Base-by-base conservation (phyloP, 441 rosid genomes). In the Gossypium schwendimanii region DNA sequence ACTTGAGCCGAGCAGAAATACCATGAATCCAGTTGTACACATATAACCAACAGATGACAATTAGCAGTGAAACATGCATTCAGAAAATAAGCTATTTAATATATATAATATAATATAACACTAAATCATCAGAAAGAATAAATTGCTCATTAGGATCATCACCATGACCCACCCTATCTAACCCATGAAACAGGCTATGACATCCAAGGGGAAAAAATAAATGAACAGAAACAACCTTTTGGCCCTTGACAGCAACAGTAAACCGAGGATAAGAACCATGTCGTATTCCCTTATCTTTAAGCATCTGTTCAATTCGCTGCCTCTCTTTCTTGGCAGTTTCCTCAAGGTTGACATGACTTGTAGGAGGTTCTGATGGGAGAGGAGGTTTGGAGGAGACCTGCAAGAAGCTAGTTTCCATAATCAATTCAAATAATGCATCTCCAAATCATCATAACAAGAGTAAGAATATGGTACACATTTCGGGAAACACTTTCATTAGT, bases 171-270 rank as follows among this genome's bases (percentile, higher is more conserved):
- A 8, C 54, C 15, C 54, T n/a, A 9, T 21, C 33, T 44, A 21
- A 14, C 12, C 20, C 54, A 44, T 1, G 10, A 45, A 4, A 6
- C 12, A 45, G 55, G 2, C 10, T 8, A 55, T 24, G 18, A 1
- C 33, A n/a, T 12, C 39, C 23, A 15, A 59, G n/a, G 1, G 54
- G 36, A 26, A 12, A 10, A 5, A 73, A 24, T 5, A 28, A 57
- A 53, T 7, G 63, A 7, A 60, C 36, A 15, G 17, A 69, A 74
- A 70, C 14, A 77, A 92, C 98, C 98, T 89, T 92, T 84, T 88
- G 97, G 69, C 98, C 97, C 82, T 88, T 92, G 76, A 89, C 90
- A 61, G 90, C 87, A 52, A 94, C 85, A 60, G 81, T 81, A 61
- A 90, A 91, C 62, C 83, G 86, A 28, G 98, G 98, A 78, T 78